Conservation (phyloP, 2,329 filamentous ascomycete species). For the Talaromyces sp. region DNA sequence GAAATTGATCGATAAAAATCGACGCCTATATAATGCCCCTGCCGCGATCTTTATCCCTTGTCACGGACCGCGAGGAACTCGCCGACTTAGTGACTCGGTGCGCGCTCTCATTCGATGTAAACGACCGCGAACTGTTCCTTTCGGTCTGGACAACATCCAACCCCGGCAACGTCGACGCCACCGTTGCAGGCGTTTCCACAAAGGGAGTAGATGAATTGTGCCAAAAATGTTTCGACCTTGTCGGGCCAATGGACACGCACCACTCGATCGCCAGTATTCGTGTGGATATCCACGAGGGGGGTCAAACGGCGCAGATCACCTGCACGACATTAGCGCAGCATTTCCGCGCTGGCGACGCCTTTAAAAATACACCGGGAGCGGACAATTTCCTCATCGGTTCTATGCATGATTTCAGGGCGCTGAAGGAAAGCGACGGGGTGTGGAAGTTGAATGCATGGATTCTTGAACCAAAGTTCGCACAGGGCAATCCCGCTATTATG, state of each 20-base stretch:
- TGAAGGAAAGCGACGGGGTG: neutral
- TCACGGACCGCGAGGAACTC: neutral
- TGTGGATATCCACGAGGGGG: neutral
- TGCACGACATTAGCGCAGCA: slow-evolving; percentile 2
- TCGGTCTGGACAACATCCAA: neutral
- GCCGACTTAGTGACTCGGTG: neutral
- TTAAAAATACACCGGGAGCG: neutral
- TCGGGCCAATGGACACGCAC: slow-evolving; percentile 7
- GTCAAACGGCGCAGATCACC: neutral
- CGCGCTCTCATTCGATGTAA: neutral
- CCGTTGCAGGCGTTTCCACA: neutral
- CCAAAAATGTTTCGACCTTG: neutral
- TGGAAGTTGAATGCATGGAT: slow-evolving; percentile 5
- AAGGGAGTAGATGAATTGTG: neutral
- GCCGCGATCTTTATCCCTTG: neutral
- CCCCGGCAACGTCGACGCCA: neutral
- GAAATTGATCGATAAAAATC: neutral
- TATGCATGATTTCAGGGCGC: neutral
- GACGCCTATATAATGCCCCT: neutral
- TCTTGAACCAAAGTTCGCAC: neutral
- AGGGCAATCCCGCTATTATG: neutral
- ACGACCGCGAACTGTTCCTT: neutral
- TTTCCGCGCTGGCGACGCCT: neutral
- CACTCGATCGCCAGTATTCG: neutral
- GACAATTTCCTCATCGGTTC: neutral